Evolutionary conservation across 108 stramenopile species (phyloP).

Genomic region (Mayamaea pseudoterrestris): DNA sequence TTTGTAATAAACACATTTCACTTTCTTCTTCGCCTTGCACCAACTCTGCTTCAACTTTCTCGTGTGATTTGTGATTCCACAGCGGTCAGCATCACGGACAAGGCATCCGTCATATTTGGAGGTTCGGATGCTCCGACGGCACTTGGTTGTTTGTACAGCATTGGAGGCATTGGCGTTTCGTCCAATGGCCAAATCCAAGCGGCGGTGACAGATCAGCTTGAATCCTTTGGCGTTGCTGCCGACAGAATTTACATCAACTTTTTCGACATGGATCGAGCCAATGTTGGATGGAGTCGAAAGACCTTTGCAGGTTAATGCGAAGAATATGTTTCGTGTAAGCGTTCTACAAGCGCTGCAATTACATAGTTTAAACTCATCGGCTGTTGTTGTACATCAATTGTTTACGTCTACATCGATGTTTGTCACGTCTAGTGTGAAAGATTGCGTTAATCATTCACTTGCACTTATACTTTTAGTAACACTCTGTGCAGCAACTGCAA

Average conservation of each 20-base stretch:
- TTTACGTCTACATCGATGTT: too few relatives aligned
- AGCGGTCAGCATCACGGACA: slow-evolving; percentile 67
- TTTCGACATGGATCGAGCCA: slow-evolving; percentile 69
- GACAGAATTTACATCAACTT: slow-evolving; percentile 76
- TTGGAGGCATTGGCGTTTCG: slow-evolving; percentile 56
- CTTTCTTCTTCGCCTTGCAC: not conserved
- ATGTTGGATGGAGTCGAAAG: slow-evolving; percentile 64
- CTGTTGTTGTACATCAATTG: too few relatives aligned
- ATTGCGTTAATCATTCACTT: too few relatives aligned
- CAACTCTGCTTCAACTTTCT: not conserved
- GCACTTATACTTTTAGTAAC: too few relatives aligned
- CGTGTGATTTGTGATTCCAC: not conserved
- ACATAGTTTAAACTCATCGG: too few relatives aligned
- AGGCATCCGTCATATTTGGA: slow-evolving; percentile 58
- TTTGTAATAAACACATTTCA: not conserved
- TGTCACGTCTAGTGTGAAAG: too few relatives aligned
- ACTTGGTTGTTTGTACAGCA: slow-evolving; percentile 51
- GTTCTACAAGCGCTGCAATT: too few relatives aligned
- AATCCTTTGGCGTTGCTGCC: slow-evolving; percentile 35
- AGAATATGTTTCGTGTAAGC: not conserved
- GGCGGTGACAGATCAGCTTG: slow-evolving; percentile 53
- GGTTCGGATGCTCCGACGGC: slow-evolving; percentile 58
- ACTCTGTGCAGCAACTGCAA: slow-evolving; percentile 16
- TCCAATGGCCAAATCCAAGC: slow-evolving; percentile 57
- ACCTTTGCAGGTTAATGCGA: slow-evolving; percentile 59